A percentile compares a stretch with the other conserved stretches of the same genome.
These are phyloP conservation scores for Cytidiella melzeri DNA, from an alignment of 768 basidiomycete genomes.

Conservation along the genomic window DNA sequence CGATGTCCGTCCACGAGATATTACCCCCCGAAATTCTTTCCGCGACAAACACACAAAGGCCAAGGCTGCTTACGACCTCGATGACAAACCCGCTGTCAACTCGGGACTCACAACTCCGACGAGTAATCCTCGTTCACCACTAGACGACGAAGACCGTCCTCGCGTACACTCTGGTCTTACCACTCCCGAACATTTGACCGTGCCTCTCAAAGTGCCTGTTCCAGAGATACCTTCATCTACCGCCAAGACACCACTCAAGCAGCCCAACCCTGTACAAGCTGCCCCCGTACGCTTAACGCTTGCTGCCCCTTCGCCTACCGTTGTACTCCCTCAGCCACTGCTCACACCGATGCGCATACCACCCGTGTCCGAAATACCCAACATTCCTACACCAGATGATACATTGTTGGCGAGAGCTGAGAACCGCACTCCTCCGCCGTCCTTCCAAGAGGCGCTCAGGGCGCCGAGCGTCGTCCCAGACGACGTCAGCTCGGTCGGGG, in stretches of 20 bases:
- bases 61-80: conserved; percentile 3
- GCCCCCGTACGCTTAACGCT: conserved; percentile 8
- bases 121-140: conserved; percentile 7
- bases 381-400: conserved; percentile 14
- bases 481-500: conserved; percentile 7
- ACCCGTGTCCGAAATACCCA: conserved; percentile 10
- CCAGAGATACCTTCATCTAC: conserved; percentile 7
- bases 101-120: conserved; percentile 22
- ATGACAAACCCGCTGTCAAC: conserved; percentile 5
- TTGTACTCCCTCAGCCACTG: conserved; percentile 4
- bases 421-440: conserved; percentile 7
- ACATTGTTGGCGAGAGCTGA: not conserved
- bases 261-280: conserved; percentile 5
- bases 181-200: conserved; percentile 5
- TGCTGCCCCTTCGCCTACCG: conserved; percentile 1
- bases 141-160: conserved; percentile 8
- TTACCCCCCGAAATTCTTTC: not conserved
- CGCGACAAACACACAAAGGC: not conserved
- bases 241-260: not conserved
- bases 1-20: not conserved
- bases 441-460: conserved; percentile 6
- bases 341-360: conserved; percentile 1
- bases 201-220: not conserved
- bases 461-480: conserved; percentile 2
- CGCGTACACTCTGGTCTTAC: conserved; percentile 12